Evolutionary conservation across 2,329 filamentous ascomycete species (phyloP).

Genomic region (Monilinia aucupariae): DNA sequence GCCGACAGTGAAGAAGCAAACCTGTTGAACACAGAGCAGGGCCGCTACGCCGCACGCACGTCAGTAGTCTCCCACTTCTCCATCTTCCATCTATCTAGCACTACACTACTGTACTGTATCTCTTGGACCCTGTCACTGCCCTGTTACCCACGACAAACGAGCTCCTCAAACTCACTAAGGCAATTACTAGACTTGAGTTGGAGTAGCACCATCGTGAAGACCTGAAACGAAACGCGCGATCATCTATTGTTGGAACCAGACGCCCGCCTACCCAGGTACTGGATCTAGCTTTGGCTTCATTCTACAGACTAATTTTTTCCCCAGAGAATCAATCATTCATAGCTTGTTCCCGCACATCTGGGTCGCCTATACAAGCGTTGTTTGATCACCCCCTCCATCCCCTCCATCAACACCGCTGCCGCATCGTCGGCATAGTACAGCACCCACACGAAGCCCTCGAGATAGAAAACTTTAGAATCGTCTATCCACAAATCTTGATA

Average conservation of each 20-base stretch:
- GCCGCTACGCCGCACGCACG: slow-evolving; percentile 10
- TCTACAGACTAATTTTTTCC: slow-evolving; percentile 18
- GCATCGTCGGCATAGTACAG: neutral
- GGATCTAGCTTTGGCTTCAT: slow-evolving; percentile 14
- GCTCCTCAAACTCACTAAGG: neutral
- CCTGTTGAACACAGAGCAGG: neutral
- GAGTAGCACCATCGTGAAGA: slow-evolving; percentile 13
- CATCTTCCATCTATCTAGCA: slow-evolving; percentile 1
- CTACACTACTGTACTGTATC: slow-evolving; percentile 3
- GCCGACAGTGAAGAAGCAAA: slow-evolving; percentile 8
- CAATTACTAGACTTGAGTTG: slow-evolving; percentile 8
- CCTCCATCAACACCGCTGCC: slow-evolving; percentile 9
- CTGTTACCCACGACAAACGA: neutral
- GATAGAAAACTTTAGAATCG: neutral
- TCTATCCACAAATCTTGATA: neutral
- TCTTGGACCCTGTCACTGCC: neutral
- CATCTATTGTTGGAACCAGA: slow-evolving; percentile 17
- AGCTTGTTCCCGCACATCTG: slow-evolving; percentile 26
- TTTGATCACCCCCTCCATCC: slow-evolving; percentile 12
- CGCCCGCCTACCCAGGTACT: slow-evolving; percentile 19
- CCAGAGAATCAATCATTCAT: slow-evolving; percentile 21
- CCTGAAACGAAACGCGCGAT: slow-evolving; percentile 23
- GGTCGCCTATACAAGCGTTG: slow-evolving; percentile 31
- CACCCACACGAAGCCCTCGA: neutral
- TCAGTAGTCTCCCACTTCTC: slow-evolving; percentile 7